A percentile compares a stretch with the other conserved stretches of the same genome.
Conservation (phyloP, 2,329 filamentous ascomycete genomes). For the Phialophora chinensis region DNA sequence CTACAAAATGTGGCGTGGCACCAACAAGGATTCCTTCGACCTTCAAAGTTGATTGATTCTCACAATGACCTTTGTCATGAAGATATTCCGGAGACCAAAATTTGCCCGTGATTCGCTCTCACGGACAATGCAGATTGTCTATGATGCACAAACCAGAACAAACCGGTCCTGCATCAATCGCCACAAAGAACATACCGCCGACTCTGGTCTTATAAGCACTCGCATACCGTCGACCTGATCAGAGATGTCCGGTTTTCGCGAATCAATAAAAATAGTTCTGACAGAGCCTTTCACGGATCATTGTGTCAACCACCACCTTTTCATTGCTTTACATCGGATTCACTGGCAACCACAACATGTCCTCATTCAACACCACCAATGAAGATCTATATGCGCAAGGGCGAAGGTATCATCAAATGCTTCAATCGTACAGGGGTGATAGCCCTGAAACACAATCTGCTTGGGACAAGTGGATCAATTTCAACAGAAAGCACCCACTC, state of each 20-base stretch:
- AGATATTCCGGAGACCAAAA: too few relatives aligned
- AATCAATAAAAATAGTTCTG: not conserved
- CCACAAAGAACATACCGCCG: constrained; percentile 1
- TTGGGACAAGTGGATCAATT: not conserved
- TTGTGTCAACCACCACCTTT: constrained; percentile 1
- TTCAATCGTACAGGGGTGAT: not conserved
- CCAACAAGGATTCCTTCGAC: not conserved
- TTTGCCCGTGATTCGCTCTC: not conserved
- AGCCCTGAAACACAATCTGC: not conserved
- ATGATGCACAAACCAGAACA: constrained; percentile 2
- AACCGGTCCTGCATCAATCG: not conserved
- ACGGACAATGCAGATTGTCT: constrained; percentile 5
- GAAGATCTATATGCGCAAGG: not conserved
- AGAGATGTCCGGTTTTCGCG: not conserved
- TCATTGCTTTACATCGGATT: not conserved
- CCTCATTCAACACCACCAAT: not conserved
- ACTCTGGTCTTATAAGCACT: not conserved
- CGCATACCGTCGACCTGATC: not conserved
- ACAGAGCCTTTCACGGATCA: not conserved
- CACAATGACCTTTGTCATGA: constrained; percentile 9
- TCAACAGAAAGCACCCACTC: not conserved
- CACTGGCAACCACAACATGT: not conserved
- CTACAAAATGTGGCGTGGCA: not conserved
- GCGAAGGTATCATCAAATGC: not conserved
- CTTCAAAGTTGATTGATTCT: not conserved